A percentile compares a stretch with the other conserved stretches of the same genome.
Evolutionary conservation across 352 stramenopile genomes (phyloP).

Genomic region (Globisporangium spinosum): DNA sequence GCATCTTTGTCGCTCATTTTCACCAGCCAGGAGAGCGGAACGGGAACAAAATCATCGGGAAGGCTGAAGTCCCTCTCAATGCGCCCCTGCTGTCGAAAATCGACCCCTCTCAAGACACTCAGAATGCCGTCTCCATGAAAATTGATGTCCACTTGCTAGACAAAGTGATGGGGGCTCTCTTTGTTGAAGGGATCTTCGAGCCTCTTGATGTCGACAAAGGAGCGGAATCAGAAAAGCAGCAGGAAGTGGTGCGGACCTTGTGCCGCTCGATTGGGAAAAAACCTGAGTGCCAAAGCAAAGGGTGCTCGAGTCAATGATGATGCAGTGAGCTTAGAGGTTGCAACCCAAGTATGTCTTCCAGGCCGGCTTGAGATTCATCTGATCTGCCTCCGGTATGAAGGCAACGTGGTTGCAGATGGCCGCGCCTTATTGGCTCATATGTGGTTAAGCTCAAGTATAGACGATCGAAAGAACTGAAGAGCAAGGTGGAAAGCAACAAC

Average conservation of each 20-base stretch:
- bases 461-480: slow-evolving; percentile 33
- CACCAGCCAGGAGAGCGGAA: slow-evolving; percentile 39
- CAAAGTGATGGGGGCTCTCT: slow-evolving; percentile 33
- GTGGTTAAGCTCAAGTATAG: slow-evolving; percentile 34
- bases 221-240: not conserved
- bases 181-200: slow-evolving; percentile 43
- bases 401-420: slow-evolving; percentile 4
- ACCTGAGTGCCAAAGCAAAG: slow-evolving; percentile 17
- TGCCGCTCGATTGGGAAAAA: slow-evolving; percentile 15
- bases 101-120: slow-evolving; percentile 2
- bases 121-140: slow-evolving; percentile 23
- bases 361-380: slow-evolving; percentile 43
- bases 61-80: slow-evolving; percentile 36
- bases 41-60: slow-evolving; percentile 33
- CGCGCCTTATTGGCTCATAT: slow-evolving; percentile 27
- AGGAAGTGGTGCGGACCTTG: slow-evolving; percentile 1
- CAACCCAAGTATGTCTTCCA: not conserved
- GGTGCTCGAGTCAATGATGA: not conserved
- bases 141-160: slow-evolving; percentile 28
- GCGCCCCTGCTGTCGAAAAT: slow-evolving; percentile 27
- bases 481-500: slow-evolving; percentile 12
- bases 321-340: not conserved
- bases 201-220: slow-evolving; percentile 21
- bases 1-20: not conserved
- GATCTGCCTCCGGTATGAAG: slow-evolving; percentile 16